Evolutionary conservation across 2,329 filamentous ascomycete genomes (phyloP).

Genomic region (Sporothrix protearum): DNA sequence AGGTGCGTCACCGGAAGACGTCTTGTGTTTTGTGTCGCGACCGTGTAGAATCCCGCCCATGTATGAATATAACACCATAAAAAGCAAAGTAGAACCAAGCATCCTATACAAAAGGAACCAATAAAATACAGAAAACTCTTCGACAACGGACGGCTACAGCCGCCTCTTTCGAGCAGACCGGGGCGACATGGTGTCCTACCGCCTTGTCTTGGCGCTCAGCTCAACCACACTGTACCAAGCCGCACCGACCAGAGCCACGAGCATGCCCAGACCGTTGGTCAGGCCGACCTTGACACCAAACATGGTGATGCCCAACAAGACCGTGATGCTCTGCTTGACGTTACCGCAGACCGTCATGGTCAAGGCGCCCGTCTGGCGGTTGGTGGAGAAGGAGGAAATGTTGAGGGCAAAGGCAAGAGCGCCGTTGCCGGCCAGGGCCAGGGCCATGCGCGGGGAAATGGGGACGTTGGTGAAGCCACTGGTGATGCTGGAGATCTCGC

Average conservation of each 20-base stretch:
- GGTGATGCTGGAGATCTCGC: conserved; percentile 44
- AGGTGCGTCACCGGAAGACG: not conserved
- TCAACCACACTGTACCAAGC: conserved; percentile 57
- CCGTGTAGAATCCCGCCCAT: not conserved
- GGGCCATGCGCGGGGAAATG: conserved; percentile 29
- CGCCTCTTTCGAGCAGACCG: not conserved
- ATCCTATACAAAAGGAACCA: not conserved
- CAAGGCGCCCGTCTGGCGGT: conserved; percentile 54
- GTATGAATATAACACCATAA: not conserved
- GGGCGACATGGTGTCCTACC: not conserved
- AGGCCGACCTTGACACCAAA: conserved; percentile 50
- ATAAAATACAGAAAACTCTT: not conserved
- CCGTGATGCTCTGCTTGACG: conserved; percentile 55
- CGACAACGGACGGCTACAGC: not conserved
- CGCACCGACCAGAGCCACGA: conserved; percentile 52
- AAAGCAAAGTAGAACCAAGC: not conserved
- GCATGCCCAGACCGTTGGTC: conserved; percentile 55
- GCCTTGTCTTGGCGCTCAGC: conserved; percentile 33
- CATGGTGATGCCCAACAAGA: conserved; percentile 50
- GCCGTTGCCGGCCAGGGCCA: conserved; percentile 49
- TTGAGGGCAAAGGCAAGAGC: conserved; percentile 54
- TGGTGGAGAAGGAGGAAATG: conserved; percentile 54
- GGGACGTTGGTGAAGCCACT: conserved; percentile 9
- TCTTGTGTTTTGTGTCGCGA: not conserved
- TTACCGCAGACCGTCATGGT: conserved; percentile 59